Base-by-base conservation (phyloP, 1,284 basidiomycete genomes). In the Amylostereum areolatum region DNA sequence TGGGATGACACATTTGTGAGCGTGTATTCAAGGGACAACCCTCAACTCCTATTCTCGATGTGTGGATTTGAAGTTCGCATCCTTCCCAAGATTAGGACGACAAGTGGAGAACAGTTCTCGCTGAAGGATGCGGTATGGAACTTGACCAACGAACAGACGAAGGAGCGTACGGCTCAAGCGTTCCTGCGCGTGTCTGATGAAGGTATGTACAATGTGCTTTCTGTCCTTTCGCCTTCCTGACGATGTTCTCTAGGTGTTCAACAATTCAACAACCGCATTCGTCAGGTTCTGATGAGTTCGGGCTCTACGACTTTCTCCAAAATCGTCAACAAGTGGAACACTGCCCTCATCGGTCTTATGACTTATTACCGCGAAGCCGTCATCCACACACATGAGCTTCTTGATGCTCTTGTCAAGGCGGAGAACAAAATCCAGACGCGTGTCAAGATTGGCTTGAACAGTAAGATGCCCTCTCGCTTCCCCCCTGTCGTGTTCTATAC, bases 291-390 rank as follows among this genome's bases (percentile, higher is more conserved):
- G 55, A 99, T 99, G 97, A 94, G 93, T 59, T 98, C 97, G 1
- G 97, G 97, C 52, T 96, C 94, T 0, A 96, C 96, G 1, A 98
- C 97, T 0, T 99, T 99, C 80, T 93, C 92, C 54, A 99, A 99
- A 79, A 97, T 99, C 61, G 90, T 98, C 64, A 99, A 99, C 77
- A 98, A 98, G 73, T 97, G 94, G 94, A 98, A 97, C 68, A 96
- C 94, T 2, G 91, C 92, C 8, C 80, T 96, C 48, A 96, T 95
- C 57, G 92, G 92, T 53, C 71, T 95, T 32, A 93, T 97, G 92
- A 97, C 95, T 0, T 99, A 98, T 72, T 99, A 98, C 70, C 91
- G 96, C 54, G 96, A 99, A 65, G 96, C 95, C n/a, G 94, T 98
- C 54, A 92, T 97, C 53, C 92, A 97, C 65, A 99, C 97, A 32